These are phyloP conservation scores for Patellifolia procumbens DNA, from an alignment of 179 eudicot species.

Conservation along the genomic window DNA sequence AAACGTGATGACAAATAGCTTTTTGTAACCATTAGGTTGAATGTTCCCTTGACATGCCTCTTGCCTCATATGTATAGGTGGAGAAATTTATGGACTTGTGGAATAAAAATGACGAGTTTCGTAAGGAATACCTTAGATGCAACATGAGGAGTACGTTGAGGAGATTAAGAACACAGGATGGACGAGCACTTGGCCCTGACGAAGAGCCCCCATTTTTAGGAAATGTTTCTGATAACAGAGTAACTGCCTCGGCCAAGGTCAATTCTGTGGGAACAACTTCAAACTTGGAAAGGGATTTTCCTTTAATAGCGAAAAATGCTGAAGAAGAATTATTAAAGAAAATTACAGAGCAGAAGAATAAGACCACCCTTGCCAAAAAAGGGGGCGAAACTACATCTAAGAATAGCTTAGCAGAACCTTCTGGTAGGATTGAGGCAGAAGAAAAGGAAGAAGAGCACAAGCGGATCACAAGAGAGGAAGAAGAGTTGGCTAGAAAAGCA, in stretches of 20 bases:
- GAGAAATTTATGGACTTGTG: conserved; percentile 68
- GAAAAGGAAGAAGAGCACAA: conserved; percentile 40
- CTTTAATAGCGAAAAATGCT: conserved; percentile 27
- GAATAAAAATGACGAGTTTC: conserved; percentile 71
- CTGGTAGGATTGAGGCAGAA: conserved; percentile 32
- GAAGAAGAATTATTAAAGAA: conserved; percentile 37
- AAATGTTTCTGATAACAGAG: conserved; percentile 38
- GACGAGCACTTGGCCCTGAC: conserved; percentile 82
- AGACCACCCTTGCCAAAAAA: conserved; percentile 30
- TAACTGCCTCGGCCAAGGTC: conserved; percentile 30
- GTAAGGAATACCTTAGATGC: conserved; percentile 62
- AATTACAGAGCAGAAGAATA: conserved; percentile 40
- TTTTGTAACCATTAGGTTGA: neutral
- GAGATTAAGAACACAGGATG: conserved; percentile 79
- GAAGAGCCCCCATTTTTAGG: conserved; percentile 55
- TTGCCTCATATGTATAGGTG: conserved; percentile 44
- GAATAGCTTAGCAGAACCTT: conserved; percentile 33
- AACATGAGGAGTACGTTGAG: conserved; percentile 61
- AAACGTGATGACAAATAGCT: conserved; percentile 1
- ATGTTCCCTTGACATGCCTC: conserved; percentile 9
- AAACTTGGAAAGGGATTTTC: conserved; percentile 31
- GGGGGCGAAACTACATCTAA: conserved; percentile 22
- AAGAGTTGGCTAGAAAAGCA: conserved; percentile 59
- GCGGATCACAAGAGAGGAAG: conserved; percentile 62
- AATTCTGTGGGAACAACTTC: conserved; percentile 23